Evolutionary conservation across 208 protist genomes (phyloP), one percentile per base, ranked within the genome.

Genomic region (Crithidia bombi): DNA sequence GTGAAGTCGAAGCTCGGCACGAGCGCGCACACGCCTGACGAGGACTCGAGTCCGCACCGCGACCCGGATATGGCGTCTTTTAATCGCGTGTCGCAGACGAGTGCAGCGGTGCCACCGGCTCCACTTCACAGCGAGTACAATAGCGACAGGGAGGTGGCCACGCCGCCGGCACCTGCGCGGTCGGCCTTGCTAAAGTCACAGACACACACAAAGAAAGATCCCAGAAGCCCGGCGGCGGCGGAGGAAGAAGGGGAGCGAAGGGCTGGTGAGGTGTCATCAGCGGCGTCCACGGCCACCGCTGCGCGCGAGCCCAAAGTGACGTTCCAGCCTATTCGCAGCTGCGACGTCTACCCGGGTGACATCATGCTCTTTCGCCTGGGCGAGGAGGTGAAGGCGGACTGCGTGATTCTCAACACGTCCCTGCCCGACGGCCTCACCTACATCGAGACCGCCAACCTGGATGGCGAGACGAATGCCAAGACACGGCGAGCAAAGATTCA

Each of bases 391-490:
- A 81, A 79, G 32, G 93, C 90, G 4, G 95, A 98, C 78, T 83
- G 92, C 23, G 17, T 98, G 0, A 55, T 98, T 12, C 63, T 98
- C 19, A 90, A 89, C 61, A 86, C 85, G 1, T 86, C 79, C 17
- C 74, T 90, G 12, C 71, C 82, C n/a, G 87, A 92, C 67, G 90
- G 90, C 6, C 79, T 94, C 2, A 86, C 86, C 35, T 96, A 95
- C 79, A 91, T 97, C 65, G 92, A 97, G 65, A 98, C 94, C 0
- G 77, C 82, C 38, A 92, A 96, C 72, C 79, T 98, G n/a, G 92
- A 98, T 67, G 94, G 94, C n/a, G 90, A 98, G 70, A 97, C 90
- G 12, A 95, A 92, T 72, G 81, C 93, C 56, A 97, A 98, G 73
- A 85, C 86, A 28, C 80, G 89, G 2, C 77, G 87, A 10, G 89